Evolutionary conservation across 441 rosid species (phyloP), one percentile per base, ranked within the genome.

Genomic region (Populus hybrid): DNA sequence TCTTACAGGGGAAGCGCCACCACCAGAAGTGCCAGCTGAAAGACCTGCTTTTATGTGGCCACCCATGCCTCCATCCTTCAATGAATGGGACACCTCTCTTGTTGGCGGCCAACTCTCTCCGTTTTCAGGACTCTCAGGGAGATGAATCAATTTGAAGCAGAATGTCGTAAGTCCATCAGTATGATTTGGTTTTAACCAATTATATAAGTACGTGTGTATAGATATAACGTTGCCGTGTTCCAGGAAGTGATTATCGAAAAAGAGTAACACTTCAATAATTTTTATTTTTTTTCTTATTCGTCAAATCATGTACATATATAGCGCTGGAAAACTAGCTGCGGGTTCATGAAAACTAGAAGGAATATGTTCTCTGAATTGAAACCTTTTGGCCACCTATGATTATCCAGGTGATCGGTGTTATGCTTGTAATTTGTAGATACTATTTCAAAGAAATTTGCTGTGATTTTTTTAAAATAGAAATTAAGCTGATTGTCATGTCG

Each of bases 41-140:
- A 89, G 90, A 79, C 97, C 94, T 0, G 88, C 89, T 24, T 91
- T 92, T 68, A 78, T 88, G 53, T 92, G 98, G 97, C 94, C 92
- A 11, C 90, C 89, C 1, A 65, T 84, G 84, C 90, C 95, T 38
- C 86, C 90, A 20, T 88, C 90, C 26, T 89, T 90, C 66, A 78
- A 74, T 64, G 90, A 85, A 36, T 67, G 36, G 23, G 92, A 87
- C 61, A 69, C 61, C 74, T 87, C 92, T 68, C 68, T 77, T 16
- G 56, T 78, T 3, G 84, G 87, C 53, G 82, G 85, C 72, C 82
- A 79, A 61, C 64, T 84, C 21, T 4, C 77, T 56, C 78, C 87
- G 2, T 82, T 90, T 53, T 77, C 92, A 3, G 86, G 85, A 12
- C 9, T 94, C 59, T 31, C 45, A 5, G 90, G 86, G 21, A 77